These are phyloP conservation scores for Termitomyces sp. DNA, from an alignment of 768 basidiomycete genomes.

Conservation along the genomic window DNA sequence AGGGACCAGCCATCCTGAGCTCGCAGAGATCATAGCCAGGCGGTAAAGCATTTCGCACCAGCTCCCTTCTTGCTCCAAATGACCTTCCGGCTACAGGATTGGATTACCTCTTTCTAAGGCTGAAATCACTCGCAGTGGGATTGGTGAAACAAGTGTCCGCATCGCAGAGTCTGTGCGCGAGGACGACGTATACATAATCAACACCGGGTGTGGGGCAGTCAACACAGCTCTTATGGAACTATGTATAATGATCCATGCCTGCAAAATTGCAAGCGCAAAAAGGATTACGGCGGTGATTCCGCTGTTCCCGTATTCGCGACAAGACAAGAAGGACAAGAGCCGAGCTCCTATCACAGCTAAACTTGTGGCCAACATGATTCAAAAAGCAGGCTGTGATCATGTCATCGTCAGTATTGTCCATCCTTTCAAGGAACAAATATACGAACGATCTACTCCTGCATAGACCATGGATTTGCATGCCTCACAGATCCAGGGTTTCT, in stretches of 20 bases:
- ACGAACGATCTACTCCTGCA: conserved; percentile 3
- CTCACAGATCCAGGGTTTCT: conserved; percentile 99
- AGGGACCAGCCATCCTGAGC: conserved; percentile 95
- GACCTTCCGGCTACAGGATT: conserved; percentile 47
- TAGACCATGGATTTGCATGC: conserved; percentile 99
- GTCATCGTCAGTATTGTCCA: conserved; percentile 68
- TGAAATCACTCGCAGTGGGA: conserved; percentile 81
- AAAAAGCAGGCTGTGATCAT: conserved; percentile 90
- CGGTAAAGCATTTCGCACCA: conserved; percentile 48
- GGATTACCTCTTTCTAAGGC: conserved; percentile 86
- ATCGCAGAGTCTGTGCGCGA: conserved; percentile 95
- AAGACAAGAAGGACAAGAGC: conserved; percentile 99
- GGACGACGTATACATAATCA: conserved; percentile 98
- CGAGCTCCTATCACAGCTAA: conserved; percentile 97
- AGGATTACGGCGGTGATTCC: conserved; percentile 98
- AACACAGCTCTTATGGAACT: conserved; percentile 97
- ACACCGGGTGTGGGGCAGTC: conserved; percentile 80
- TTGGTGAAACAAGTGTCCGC: conserved; percentile 88
- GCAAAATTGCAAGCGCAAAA: conserved; percentile 98
- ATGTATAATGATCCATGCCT: conserved; percentile 98
- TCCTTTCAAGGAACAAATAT: conserved; percentile 6
- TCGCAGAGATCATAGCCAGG: conserved; percentile 89
- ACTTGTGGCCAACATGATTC: conserved; percentile 96
- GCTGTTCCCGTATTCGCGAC: conserved; percentile 93
- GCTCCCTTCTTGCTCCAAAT: conserved; percentile 14